These are phyloP conservation scores for Sporothrix luriei DNA, from an alignment of 2,329 filamentous ascomycete species.

Conservation along the genomic window DNA sequence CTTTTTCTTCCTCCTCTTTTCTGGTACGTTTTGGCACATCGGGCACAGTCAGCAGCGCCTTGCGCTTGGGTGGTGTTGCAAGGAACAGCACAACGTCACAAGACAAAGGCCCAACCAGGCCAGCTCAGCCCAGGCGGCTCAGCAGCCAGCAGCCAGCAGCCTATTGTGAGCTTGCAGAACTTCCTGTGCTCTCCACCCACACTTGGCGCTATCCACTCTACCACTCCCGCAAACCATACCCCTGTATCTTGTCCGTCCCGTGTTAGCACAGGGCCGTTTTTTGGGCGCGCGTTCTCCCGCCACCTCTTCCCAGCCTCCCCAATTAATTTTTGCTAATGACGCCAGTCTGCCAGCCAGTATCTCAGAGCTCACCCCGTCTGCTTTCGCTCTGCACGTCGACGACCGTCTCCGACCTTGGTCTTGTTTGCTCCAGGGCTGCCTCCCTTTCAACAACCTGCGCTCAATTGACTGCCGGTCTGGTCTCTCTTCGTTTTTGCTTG, in stretches of 20 bases:
- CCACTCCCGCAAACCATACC: slow-evolving; percentile 28
- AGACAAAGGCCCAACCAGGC: slow-evolving; percentile 22
- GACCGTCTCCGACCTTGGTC: slow-evolving; percentile 20
- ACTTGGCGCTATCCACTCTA: slow-evolving; percentile 23
- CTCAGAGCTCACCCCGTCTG: slow-evolving; percentile 23
- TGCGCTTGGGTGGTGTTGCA: slow-evolving; percentile 7
- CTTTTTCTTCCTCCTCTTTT: background rate
- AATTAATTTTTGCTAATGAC: slow-evolving; percentile 36
- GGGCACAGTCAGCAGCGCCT: background rate
- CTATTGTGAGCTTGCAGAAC: slow-evolving; percentile 33
- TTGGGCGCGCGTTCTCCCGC: slow-evolving; percentile 31
- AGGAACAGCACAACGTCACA: slow-evolving; percentile 23
- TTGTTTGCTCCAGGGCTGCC: slow-evolving; percentile 28
- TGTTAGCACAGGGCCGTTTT: slow-evolving; percentile 25
- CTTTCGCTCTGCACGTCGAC: background rate
- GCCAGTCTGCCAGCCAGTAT: slow-evolving; percentile 32
- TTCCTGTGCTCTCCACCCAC: slow-evolving; percentile 30
- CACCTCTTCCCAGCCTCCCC: slow-evolving; percentile 37
- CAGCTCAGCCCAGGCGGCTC: slow-evolving; percentile 18
- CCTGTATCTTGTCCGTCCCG: slow-evolving; percentile 30
- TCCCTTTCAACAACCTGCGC: slow-evolving; percentile 18
- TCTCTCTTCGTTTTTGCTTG: slow-evolving; percentile 1
- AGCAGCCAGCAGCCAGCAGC: slow-evolving; percentile 26
- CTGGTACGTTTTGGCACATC: background rate
- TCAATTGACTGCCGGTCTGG: slow-evolving; percentile 24